Evolutionary conservation across 2,329 filamentous ascomycete species (phyloP), one percentile per base, ranked within the genome.

Genomic region (Chrysoporthe deuterocubensis): DNA sequence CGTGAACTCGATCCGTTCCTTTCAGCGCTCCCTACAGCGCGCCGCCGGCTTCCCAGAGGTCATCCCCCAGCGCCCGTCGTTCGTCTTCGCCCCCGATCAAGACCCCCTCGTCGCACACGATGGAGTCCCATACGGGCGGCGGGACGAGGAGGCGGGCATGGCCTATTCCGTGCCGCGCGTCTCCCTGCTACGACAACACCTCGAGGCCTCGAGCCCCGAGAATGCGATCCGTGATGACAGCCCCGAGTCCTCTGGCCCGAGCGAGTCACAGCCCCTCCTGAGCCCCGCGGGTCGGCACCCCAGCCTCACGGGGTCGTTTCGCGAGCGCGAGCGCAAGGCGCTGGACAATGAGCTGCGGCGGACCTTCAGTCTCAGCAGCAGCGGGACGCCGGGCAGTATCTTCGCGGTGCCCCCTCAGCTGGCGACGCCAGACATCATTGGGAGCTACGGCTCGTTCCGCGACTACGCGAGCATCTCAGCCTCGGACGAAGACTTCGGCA

Each of bases 1-100:
- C 62, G 91, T 94, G 70, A 98, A 98, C 82, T 96, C 92, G 78
- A 92, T 98, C 74, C 91, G 96, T 75, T 97, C 94, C 75, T 98
- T 98, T 77, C 92, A 94, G 57, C 88, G 92, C 69, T 97, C 93
- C 73, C 97, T 94, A 92, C 93, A 95, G 79, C 90, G 95, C 77
- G 95, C 95, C 48, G 93, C 94, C 37, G 90, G 87, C 67, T 98
- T 98, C 78, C 87, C 89, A 71, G 94, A 97, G 78, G 92, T 97
- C 72, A 90, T 96, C 44, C 93, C 93, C 5, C 90, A 92, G 66
- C 88, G 90, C 18, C 89, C 90, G 16, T 90, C 92, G 44, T 93
- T 97, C 76, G 83, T 92, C 64, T 86, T 89, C 70, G 84, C 85
- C 2, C 83, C 87, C 54, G 87, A 89, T 56, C 84, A 87, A 69